Evolutionary conservation across 2,329 filamentous ascomycete genomes (phyloP).

Genomic region (Penicillium capsulatum): DNA sequence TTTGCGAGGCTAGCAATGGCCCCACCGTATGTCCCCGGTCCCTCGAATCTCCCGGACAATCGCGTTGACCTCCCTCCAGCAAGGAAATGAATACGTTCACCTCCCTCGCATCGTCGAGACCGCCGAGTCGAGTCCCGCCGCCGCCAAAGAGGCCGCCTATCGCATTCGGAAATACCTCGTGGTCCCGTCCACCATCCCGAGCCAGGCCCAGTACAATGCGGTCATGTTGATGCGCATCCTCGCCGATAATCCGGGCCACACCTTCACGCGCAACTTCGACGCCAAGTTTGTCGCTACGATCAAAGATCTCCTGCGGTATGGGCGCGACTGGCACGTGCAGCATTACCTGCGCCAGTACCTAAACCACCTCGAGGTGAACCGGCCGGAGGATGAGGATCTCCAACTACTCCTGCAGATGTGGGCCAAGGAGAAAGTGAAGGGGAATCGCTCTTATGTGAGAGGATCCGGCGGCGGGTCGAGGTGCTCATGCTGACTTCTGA

Average conservation of each 20-base stretch:
- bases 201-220: constrained; percentile 86
- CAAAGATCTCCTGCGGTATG: constrained; percentile 68
- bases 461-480: not conserved
- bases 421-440: constrained; percentile 75
- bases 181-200: constrained; percentile 60
- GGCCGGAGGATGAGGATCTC: constrained; percentile 70
- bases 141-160: constrained; percentile 74
- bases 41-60: constrained; percentile 1
- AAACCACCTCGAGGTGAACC: constrained; percentile 69
- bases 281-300: constrained; percentile 72
- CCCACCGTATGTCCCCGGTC: constrained; percentile 31
- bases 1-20: constrained; percentile 68
- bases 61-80: constrained; percentile 17
- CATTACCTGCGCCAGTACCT: constrained; percentile 86
- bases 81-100: constrained; percentile 87
- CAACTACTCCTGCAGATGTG: constrained; percentile 75
- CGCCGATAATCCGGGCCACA: constrained; percentile 81
- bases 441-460: constrained; percentile 44
- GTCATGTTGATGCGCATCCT: constrained; percentile 94
- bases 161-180: constrained; percentile 78
- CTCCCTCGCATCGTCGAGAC: constrained; percentile 91
- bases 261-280: constrained; percentile 88
- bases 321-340: constrained; percentile 70
- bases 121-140: constrained; percentile 84
- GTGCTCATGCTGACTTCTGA: constrained; percentile 1